Conservation (phyloP, 2,329 filamentous ascomycete genomes). For the Pseudocercospora fuligena region DNA sequence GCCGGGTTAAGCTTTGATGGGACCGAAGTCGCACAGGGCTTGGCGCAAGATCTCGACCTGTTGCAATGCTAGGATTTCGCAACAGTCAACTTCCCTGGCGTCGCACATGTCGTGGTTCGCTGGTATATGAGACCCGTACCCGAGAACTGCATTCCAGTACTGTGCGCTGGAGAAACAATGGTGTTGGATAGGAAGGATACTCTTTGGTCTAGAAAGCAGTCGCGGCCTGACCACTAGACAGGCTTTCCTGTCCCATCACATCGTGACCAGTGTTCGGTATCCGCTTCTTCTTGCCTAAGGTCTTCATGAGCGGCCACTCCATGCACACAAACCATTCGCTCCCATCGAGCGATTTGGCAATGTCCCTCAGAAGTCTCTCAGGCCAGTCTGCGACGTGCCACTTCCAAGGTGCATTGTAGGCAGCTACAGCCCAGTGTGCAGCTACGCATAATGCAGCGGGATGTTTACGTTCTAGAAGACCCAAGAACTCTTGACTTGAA, state of each 20-base stretch:
- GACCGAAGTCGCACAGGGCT: background rate
- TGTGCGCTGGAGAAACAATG: background rate
- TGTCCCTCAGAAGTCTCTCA: conserved; percentile 25
- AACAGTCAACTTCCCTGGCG: background rate
- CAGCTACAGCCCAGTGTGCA: conserved; percentile 33
- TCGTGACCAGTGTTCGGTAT: background rate
- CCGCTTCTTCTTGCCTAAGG: background rate
- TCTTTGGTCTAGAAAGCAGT: no score
- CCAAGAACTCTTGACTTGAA: conserved; percentile 25
- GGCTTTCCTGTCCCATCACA: no score
- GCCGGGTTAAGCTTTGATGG: no score
- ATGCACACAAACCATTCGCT: conserved; percentile 5
- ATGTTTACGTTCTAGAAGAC: conserved; percentile 24
- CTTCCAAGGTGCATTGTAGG: conserved; percentile 30
- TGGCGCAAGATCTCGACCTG: background rate
- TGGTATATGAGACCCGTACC: background rate
- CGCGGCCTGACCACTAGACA: no score
- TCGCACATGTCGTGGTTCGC: background rate
- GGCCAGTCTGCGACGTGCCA: conserved; percentile 34
- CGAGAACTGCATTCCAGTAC: background rate
- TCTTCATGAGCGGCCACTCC: background rate
- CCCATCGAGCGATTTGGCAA: conserved; percentile 24
- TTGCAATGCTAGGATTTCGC: background rate
- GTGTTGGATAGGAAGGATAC: background rate
- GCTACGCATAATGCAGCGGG: conserved; percentile 32